Base-by-base conservation (phyloP, 495 filamentous ascomycete genomes). In the Penicillium soppii region DNA sequence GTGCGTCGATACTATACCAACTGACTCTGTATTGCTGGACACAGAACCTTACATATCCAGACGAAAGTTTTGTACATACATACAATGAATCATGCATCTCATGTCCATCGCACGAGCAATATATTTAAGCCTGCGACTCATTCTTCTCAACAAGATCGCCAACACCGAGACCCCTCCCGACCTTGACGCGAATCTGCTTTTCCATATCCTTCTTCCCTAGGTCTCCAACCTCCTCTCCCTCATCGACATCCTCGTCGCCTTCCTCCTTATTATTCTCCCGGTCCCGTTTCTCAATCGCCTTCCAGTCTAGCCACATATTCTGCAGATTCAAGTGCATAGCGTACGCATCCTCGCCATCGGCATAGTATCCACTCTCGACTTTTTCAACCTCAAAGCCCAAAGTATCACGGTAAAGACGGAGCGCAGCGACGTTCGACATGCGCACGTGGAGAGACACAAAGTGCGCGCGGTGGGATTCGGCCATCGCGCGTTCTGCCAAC, bases 391-490 rank as follows among this genome's bases (percentile, higher is more conserved):
- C 83, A 77, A 98, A 98, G 37, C 89, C 86, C 1, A 98, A 81
- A 1, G 92, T 97, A 60, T 96, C 90, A 54, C 89, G 87, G 79
- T 98, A 98, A 12, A 98, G 80, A 58, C 84, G 86, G 41, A 96
- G 80, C 15, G 94, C 94, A 19, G 94, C 94, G 55, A 82, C 81
- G 75, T 98, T 98, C 64, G 86, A 90, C 22, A 96, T 81, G 58
- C 94, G 94, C 46, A 98, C 94, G 69, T 98, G 94, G 16, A 98
- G 82, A 23, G 88, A 92, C 63, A 97, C 94, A 73, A 95, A 96
- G 71, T 89, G 81, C 3, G 91, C 94, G 55, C 82, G 81, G 72
- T 90, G 95, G 15, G 87, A 91, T 66, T 98, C 94, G 47, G 90
- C 88, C 94, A 98, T 98, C 57, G 95, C 94, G 58, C 87, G 81